Percentiles rank a stretch among this genome's conserved stretches.
These are phyloP conservation scores for Penicillium sp. DNA, from an alignment of 2,329 filamentous ascomycete species.

Conservation along the genomic window DNA sequence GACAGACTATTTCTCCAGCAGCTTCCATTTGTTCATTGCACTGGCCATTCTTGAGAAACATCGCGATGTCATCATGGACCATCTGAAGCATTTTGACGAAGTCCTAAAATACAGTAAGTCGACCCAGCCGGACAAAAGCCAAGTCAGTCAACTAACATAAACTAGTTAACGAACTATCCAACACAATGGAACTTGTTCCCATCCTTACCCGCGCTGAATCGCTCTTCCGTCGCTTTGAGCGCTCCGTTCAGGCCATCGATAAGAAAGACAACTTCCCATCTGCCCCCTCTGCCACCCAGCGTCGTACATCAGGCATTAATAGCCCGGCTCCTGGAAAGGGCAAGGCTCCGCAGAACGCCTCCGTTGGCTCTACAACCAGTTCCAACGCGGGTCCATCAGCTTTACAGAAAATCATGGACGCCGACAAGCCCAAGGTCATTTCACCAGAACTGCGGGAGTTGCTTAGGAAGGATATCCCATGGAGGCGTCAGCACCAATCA, in stretches of 20 bases:
- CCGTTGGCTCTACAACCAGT: constrained; percentile 27
- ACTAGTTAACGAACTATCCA: constrained; percentile 88
- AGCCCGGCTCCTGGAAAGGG: constrained; percentile 27
- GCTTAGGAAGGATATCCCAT: constrained; percentile 60
- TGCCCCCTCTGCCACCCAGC: constrained; percentile 51
- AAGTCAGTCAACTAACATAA: not conserved
- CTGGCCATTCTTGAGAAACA: constrained; percentile 95
- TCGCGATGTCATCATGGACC: constrained; percentile 91
- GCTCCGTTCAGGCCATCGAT: constrained; percentile 86
- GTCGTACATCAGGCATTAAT: constrained; percentile 40
- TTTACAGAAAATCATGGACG: constrained; percentile 19
- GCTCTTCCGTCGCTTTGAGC: constrained; percentile 83
- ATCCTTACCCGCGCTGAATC: constrained; percentile 86
- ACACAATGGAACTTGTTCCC: constrained; percentile 84
- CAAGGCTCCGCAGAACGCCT: constrained; percentile 29
- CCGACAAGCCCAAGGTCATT: constrained; percentile 54
- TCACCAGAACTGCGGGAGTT: constrained; percentile 63
- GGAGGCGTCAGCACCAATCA: constrained; percentile 32
- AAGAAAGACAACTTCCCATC: constrained; percentile 83
- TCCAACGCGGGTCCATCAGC: constrained; percentile 21
- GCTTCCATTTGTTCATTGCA: constrained; percentile 93
- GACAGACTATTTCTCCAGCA: constrained; percentile 87
- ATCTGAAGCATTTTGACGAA: constrained; percentile 92
- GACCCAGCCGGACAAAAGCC: not conserved
- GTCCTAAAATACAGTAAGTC: constrained; percentile 88